phyloP scores from a whole-genome alignment of 257 asterid genomes.

The Nemophila menziesii region DNA sequence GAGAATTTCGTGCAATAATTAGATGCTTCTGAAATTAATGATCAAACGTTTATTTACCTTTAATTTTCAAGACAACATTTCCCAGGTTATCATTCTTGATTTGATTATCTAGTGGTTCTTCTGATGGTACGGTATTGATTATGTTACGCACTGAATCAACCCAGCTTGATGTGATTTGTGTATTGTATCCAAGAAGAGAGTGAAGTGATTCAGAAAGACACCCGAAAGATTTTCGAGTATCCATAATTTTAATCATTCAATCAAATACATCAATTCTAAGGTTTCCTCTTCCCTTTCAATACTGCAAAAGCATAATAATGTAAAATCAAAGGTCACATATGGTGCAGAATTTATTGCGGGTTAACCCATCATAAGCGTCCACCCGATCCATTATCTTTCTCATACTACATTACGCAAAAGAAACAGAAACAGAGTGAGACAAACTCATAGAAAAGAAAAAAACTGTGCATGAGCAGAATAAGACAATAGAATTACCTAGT shows the following conservation, averaged over 20 bases:
- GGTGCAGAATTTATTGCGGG: no score
- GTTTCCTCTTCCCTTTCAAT: no score
- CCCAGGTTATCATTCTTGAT: neutral
- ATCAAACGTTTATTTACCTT: constrained; percentile 3
- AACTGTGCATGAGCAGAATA: neutral
- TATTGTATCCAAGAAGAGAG: constrained; percentile 9
- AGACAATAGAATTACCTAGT: neutral
- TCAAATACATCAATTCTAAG: neutral
- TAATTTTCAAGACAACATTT: constrained; percentile 4
- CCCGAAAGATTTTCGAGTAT: constrained; percentile 2
- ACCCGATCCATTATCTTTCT: neutral
- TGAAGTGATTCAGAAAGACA: constrained; percentile 10
- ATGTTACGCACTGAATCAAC: constrained; percentile 10
- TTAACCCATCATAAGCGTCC: no score
- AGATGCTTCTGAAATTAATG: neutral
- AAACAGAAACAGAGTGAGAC: neutral
- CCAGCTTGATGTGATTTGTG: constrained; percentile 6
- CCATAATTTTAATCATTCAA: neutral
- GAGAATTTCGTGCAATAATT: neutral
- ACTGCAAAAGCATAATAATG: no score
- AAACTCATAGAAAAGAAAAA: neutral
- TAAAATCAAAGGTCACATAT: no score
- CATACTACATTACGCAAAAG: neutral
- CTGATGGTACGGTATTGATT: constrained; percentile 6
- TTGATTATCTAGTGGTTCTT: neutral